Conservation (phyloP, 768 basidiomycete species). For the Tephrocybe sp. region DNA sequence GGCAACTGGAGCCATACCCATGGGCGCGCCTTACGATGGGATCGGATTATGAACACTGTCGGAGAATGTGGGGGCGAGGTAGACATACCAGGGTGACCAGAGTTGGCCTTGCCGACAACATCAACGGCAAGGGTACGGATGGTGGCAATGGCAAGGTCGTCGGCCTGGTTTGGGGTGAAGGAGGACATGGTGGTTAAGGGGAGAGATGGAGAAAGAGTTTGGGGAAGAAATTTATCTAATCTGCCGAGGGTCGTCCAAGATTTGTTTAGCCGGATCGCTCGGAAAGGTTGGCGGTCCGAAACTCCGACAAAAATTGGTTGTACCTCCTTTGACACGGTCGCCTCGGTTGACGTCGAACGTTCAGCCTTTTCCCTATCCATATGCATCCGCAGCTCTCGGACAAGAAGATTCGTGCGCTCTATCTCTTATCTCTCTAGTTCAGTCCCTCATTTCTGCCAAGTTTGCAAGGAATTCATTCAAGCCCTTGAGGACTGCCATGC, state of each 20-base stretch:
- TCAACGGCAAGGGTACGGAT: constrained; percentile 77
- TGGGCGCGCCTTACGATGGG: constrained; percentile 69
- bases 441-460: constrained; percentile 31
- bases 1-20: constrained; percentile 88
- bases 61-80: constrained; percentile 6
- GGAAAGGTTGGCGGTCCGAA: constrained; percentile 13
- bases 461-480: constrained; percentile 73
- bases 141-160: constrained; percentile 62
- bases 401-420: constrained; percentile 49
- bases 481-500: constrained; percentile 72
- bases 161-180: constrained; percentile 40
- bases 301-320: constrained; percentile 9
- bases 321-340: no score
- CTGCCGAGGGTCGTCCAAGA: constrained; percentile 5
- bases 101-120: constrained; percentile 85
- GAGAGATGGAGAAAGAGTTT: constrained; percentile 18
- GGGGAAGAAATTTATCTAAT: constrained; percentile 18
- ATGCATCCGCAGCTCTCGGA: constrained; percentile 78
- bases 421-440: constrained; percentile 5
- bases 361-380: background rate
- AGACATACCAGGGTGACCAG: constrained; percentile 78
- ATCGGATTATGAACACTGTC: constrained; percentile 6
- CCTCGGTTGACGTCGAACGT: background rate
- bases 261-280: constrained; percentile 9
- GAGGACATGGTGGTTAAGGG: constrained; percentile 37